These are phyloP conservation scores for Coccomyxa subellipsoidea DNA, from an alignment of 163 green algal species.

Conservation along the genomic window DNA sequence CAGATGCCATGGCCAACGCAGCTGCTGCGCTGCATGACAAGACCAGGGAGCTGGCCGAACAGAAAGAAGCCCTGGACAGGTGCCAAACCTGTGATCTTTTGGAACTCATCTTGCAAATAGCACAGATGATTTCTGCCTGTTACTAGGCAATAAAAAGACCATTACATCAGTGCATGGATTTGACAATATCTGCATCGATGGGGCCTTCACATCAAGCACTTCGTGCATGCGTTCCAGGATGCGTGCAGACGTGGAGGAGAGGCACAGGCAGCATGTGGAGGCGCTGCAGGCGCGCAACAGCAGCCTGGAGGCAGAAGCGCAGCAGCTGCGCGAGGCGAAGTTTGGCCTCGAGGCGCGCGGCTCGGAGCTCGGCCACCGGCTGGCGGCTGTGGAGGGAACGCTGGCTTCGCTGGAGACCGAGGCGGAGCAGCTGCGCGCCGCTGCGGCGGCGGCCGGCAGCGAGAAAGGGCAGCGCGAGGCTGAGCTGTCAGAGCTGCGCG, in stretches of 20 bases:
- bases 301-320: constrained; percentile 56
- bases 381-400: constrained; percentile 58
- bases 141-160: too few relatives aligned
- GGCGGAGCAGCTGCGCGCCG: constrained; percentile 33
- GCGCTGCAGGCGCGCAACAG: constrained; percentile 32
- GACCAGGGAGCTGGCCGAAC: constrained; percentile 40
- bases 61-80: constrained; percentile 48
- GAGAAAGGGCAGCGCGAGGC: constrained; percentile 57
- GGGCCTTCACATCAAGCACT: too few relatives aligned
- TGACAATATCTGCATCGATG: too few relatives aligned
- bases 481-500: constrained; percentile 45
- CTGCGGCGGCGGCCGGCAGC: constrained; percentile 28
- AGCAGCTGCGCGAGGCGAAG: constrained; percentile 60
- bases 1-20: constrained; percentile 50
- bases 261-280: constrained; percentile 31
- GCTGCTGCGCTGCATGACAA: constrained; percentile 55
- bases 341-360: constrained; percentile 72
- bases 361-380: constrained; percentile 67
- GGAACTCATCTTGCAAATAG: too few relatives aligned
- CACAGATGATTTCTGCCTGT: too few relatives aligned
- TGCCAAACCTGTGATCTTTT: too few relatives aligned
- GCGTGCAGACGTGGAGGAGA: neutral
- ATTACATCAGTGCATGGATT: too few relatives aligned
- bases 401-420: constrained; percentile 59
- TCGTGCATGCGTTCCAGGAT: neutral